Conservation (phyloP, 176 grass and related monocot genomes). For the Zea mays region DNA sequence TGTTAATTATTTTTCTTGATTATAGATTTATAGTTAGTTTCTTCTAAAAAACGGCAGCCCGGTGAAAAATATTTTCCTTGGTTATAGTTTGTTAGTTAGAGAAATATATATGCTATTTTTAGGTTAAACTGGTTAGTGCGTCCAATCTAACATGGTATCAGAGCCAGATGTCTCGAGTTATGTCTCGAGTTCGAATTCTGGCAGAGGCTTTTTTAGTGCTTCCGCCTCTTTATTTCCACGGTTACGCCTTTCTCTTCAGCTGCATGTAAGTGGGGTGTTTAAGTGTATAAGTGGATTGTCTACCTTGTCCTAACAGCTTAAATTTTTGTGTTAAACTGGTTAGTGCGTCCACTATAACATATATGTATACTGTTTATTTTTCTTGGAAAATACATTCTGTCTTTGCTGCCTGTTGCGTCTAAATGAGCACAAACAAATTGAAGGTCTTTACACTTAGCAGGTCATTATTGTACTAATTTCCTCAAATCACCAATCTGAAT, state of each 20-base stretch:
- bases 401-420: conserved; percentile 6
- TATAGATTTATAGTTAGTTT: conserved; percentile 6
- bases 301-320: too few species aligned
- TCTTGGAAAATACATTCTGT: background rate
- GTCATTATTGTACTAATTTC: background rate
- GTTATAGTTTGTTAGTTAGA: conserved; percentile 7
- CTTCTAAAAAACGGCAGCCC: background rate
- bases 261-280: too few species aligned
- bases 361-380: conserved; percentile 25
- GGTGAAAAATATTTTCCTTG: background rate
- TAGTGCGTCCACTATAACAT: too few species aligned
- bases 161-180: too few species aligned
- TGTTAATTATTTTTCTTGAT: conserved; percentile 32
- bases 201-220: too few species aligned
- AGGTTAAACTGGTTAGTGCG: too few species aligned
- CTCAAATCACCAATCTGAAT: background rate
- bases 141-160: too few species aligned
- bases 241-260: too few species aligned
- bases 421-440: background rate
- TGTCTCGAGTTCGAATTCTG: too few species aligned
- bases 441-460: background rate
- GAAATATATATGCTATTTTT: background rate
- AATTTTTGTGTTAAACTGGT: too few species aligned
- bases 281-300: too few species aligned
- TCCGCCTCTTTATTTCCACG: too few species aligned